A percentile compares a stretch with the other conserved stretches of the same genome.
phyloP scores from a whole-genome alignment of 2,329 filamentous ascomycete genomes.

The Aureobasidium sp. region DNA sequence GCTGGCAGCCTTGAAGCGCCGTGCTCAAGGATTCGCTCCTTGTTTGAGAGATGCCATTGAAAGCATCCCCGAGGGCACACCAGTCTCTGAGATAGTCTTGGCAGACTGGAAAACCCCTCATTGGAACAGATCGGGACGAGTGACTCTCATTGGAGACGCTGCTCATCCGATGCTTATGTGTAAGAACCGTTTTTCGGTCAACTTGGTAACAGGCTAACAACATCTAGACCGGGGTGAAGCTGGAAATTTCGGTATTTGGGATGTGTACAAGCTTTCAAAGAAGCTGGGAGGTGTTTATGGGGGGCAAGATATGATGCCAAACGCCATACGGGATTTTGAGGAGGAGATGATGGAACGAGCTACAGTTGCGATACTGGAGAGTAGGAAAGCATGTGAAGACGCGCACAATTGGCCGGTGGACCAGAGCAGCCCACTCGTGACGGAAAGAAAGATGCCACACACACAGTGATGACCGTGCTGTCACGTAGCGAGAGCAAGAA shows the following conservation, averaged over 20 bases:
- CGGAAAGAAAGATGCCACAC: constrained; percentile 3
- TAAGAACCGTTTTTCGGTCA: constrained; percentile 1
- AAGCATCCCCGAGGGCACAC: not conserved
- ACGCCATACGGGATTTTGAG: not conserved
- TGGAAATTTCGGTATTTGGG: constrained; percentile 1
- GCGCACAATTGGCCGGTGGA: not conserved
- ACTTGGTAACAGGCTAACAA: not conserved
- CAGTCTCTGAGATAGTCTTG: not conserved
- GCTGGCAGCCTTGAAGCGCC: not conserved
- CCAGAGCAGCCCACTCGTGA: constrained; percentile 1
- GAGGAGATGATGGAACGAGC: not conserved
- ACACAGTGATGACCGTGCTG: not conserved
- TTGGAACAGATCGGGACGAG: not conserved
- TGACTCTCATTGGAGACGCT: constrained; percentile 1
- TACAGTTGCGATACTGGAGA: not conserved
- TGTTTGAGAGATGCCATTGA: not conserved
- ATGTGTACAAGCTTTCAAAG: constrained; percentile 1
- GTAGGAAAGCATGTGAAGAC: constrained; percentile 4
- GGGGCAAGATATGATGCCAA: not conserved
- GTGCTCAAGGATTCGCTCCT: not conserved
- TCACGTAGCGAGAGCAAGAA: not conserved
- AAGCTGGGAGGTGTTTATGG: not conserved
- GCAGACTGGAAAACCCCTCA: not conserved
- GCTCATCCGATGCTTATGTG: constrained; percentile 11
- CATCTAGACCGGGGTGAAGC: constrained; percentile 11